phyloP scores from a whole-genome alignment of 2,329 filamentous ascomycete species.

The Pseudogymnoascus sp. region DNA sequence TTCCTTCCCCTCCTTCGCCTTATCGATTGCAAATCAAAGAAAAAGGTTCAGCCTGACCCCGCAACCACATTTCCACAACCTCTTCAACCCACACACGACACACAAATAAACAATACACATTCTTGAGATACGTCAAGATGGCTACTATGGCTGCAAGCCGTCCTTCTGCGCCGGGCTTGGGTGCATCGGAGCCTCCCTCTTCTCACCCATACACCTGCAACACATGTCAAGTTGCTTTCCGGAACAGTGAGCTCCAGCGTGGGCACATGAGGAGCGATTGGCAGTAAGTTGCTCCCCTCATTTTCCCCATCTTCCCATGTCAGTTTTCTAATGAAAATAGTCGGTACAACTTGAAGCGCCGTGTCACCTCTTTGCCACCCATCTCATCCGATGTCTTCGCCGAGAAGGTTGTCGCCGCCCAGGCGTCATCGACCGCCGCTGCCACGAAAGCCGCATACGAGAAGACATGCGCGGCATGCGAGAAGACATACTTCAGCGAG shows the following conservation, averaged over 20 bases:
- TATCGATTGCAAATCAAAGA: conserved; percentile 8
- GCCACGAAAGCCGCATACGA: conserved; percentile 86
- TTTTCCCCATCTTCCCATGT: conserved; percentile 7
- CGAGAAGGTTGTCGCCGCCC: conserved; percentile 89
- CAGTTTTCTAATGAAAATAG: conserved; percentile 37
- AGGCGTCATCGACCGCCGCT: conserved; percentile 74
- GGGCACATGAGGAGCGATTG: conserved; percentile 97
- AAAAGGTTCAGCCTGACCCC: conserved; percentile 5
- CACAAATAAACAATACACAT: background rate
- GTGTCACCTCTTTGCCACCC: conserved; percentile 81
- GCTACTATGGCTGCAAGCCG: conserved; percentile 39
- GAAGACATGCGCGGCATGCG: conserved; percentile 70
- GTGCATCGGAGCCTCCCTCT: conserved; percentile 30
- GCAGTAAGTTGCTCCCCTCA: conserved; percentile 65
- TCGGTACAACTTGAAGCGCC: conserved; percentile 92
- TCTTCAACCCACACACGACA: background rate
- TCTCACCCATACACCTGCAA: conserved; percentile 96
- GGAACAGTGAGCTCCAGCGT: conserved; percentile 85
- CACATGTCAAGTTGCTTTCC: conserved; percentile 93
- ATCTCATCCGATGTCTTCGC: conserved; percentile 89
- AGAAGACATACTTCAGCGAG: conserved; percentile 92
- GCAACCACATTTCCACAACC: conserved; percentile 4
- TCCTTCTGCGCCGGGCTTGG: conserved; percentile 19
- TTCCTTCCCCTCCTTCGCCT: conserved; percentile 5
- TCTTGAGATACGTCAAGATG: conserved; percentile 33